Evolutionary conservation across 352 stramenopile species (phyloP), one percentile per base, ranked within the genome.

Genomic region (Phytophthora kernoviae): DNA sequence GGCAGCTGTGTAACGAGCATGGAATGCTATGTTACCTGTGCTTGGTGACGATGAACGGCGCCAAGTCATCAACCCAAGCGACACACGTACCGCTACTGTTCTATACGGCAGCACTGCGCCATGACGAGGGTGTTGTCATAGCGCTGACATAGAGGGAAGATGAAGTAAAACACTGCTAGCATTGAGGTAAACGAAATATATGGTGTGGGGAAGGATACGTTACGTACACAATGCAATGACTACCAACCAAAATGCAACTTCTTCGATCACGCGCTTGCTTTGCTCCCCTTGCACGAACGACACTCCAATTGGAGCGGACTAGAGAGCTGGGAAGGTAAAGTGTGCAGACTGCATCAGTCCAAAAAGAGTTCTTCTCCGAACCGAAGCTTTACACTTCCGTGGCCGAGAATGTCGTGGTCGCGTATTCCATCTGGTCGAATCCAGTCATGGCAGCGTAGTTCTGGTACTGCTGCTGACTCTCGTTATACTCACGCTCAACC

Each of bases 341-440:
- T 24, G 34, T 53, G 27, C 32, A 41, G 36, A 53, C 26, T 36
- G 18, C 45, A 49, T 49, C 11, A 24, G 36, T 48, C 41, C 21
- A 21, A 21, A 46, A 18, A 27, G 30, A 15, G 41, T 5, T 20
- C 11, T 36, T 15, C 37, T 42, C 32, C 21, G 39, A 59, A n/a
- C n/a, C 12, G 18, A 50, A 60, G 20, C 14, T 39, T 72, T 80
- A 89, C 42, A 89, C 73, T 54, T 89, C 77, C 24, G 75, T 87
- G 22, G 82, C 77, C 30, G 84, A 90, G 70, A 90, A 93, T 4
- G 37, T 43, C 30, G 84, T 83, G 60, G 55, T 81, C 30, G 78
- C 70, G 59, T 93, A 91, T 46, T 61, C 83, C 43, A 93, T 88
- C 68, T 82, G 80, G 73, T 93, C 84, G 54, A 93, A 93, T 58